These are phyloP conservation scores for Taphrina communis DNA, from an alignment of 1,139 yeast species.

Conservation along the genomic window DNA sequence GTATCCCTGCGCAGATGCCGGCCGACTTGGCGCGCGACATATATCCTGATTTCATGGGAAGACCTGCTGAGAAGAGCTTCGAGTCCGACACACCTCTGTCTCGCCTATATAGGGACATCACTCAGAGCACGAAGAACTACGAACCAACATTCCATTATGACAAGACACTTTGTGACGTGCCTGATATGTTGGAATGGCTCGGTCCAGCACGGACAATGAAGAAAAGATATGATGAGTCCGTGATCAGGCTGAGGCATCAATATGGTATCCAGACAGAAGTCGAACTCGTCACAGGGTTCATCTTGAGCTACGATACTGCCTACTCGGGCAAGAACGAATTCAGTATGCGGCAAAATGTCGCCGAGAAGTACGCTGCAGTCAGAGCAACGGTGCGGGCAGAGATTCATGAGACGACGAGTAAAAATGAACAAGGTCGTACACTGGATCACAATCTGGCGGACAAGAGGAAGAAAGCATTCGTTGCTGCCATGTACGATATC, in stretches of 20 bases:
- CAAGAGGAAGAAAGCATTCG: constrained; percentile 29
- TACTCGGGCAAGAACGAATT: constrained; percentile 32
- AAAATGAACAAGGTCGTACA: background rate
- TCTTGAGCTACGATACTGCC: constrained; percentile 23
- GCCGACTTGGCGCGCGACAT: constrained; percentile 6
- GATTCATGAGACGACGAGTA: background rate
- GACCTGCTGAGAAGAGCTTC: background rate
- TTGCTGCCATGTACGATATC: constrained; percentile 41
- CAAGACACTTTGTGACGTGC: constrained; percentile 25
- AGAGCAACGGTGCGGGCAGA: constrained; percentile 1
- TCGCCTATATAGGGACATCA: constrained; percentile 5
- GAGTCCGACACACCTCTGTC: constrained; percentile 18
- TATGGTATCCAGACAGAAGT: constrained; percentile 39
- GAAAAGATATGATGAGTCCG: constrained; percentile 30
- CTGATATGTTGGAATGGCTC: constrained; percentile 23
- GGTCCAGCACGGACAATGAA: constrained; percentile 27
- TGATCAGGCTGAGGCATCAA: constrained; percentile 39
- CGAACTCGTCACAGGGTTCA: constrained; percentile 43
- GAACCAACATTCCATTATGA: constrained; percentile 23
- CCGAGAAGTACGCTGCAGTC: constrained; percentile 9
- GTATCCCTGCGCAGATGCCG: constrained; percentile 39
- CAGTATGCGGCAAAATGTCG: constrained; percentile 30
- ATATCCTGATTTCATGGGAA: constrained; percentile 44
- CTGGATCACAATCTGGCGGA: background rate
- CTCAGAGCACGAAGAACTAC: background rate